Evolutionary conservation across 768 basidiomycete species (phyloP), one percentile per base, ranked within the genome.

Genomic region (Boletus sp.): DNA sequence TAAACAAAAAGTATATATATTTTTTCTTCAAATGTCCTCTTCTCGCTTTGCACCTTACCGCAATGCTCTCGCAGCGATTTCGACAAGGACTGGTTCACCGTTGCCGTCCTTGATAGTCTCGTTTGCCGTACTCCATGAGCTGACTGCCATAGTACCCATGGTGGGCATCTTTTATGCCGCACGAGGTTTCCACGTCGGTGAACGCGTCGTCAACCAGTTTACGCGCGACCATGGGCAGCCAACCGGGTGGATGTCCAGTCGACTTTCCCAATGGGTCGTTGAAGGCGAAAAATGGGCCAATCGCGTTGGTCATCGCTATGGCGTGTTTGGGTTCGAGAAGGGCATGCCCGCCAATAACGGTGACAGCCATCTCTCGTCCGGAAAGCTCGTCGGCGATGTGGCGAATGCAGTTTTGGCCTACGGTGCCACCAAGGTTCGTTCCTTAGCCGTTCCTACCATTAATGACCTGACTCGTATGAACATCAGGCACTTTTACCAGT

Each of bases 361-460:
- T 41, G 64, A 60, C 29, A 36, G 2, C 35, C 55, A 35, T 40
- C 60, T 18, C 12, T 44, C 64, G 7, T 65, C 79, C 15, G 74
- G 73, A 12, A 73, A 73, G 55, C 70, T 92, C 36, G 88, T 86
- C 10, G 86, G 87, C 15, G 89, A 92, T 65, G 82, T 92, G 7
- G 87, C 90, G 5, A 93, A 94, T 67, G 90, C 85, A 3, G 81
- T 92, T 9, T 76, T 92, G 47, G 93, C 92, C 3, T 96, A 94
- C 68, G 85, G 83, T 1, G 75, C 83, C 17, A 88, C 87, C 49
- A 94, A 94, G 81, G 92, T 89, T 64, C 36, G 75, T 57, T 37
- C 37, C 55, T 14, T 37, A 33, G 17, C n/a, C 4, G 2, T 12
- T 20, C 7, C 5, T 29, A 46, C 6, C 18, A 4, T 33, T 39